A percentile compares a stretch with the other conserved stretches of the same genome.
Conservation (phyloP, 2,329 filamentous ascomycete genomes). For the Pseudogymnoascus sp. region DNA sequence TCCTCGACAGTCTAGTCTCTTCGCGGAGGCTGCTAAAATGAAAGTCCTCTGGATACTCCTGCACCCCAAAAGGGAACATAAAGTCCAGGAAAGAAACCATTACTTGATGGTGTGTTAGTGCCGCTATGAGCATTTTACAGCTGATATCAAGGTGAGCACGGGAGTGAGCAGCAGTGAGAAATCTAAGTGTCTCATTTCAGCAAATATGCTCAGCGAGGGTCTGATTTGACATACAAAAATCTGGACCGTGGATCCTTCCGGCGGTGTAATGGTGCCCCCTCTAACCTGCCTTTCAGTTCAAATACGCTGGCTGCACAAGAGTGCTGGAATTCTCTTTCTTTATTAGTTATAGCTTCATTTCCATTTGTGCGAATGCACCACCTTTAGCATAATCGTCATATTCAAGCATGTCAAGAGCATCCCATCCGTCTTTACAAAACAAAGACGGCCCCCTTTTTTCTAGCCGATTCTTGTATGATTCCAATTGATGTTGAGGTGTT, state of each 20-base stretch:
- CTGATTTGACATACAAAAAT: constrained; percentile 16
- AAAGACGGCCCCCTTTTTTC: constrained; percentile 9
- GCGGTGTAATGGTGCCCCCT: constrained; percentile 2
- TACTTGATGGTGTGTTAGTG: constrained; percentile 28
- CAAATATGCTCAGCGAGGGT: not conserved
- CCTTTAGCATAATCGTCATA: constrained; percentile 13
- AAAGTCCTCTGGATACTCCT: constrained; percentile 27
- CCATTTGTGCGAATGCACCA: not conserved
- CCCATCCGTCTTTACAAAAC: constrained; percentile 11
- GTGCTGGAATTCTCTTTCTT: constrained; percentile 10
- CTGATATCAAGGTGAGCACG: constrained; percentile 14
- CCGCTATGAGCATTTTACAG: constrained; percentile 17
- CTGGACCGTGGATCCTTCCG: constrained; percentile 18
- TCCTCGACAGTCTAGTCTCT: constrained; percentile 18
- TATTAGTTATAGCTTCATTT: not conserved
- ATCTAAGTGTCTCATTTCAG: constrained; percentile 12
- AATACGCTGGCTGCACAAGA: constrained; percentile 4
- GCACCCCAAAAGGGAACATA: constrained; percentile 30
- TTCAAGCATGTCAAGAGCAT: constrained; percentile 12
- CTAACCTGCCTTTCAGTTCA: constrained; percentile 10
- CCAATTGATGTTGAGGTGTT: not conserved
- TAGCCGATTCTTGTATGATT: constrained; percentile 11
- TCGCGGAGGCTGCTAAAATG: constrained; percentile 30
- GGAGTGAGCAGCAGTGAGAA: constrained; percentile 19
- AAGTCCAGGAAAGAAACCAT: constrained; percentile 31